Evolutionary conservation across 176 grass and related monocot genomes (phyloP), one percentile per base, ranked within the genome.

Genomic region (Oryza glaberrima): DNA sequence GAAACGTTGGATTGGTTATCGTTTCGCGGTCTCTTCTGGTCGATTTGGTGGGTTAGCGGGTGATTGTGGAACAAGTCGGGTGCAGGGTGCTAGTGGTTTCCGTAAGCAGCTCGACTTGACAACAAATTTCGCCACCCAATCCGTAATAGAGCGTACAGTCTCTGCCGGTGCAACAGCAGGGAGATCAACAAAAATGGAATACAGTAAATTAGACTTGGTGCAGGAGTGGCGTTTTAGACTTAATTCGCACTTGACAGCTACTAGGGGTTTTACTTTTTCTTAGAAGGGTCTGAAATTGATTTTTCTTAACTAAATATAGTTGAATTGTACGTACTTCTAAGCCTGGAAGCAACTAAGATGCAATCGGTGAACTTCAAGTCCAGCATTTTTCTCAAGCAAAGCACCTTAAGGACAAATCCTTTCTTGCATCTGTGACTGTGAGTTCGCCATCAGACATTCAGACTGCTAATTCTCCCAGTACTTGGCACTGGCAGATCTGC

Each of bases 171-270:
- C 75, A 74, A 52, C 88, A 4, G 69, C 75, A 63, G 35, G 73
- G 82, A 16, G 65, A 47, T 52, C 20, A 11, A 41, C 22, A 46
- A 32, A 32, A 32, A 32, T 32, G 3, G 28, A 8, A 71, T 44
- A 44, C 4, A 43, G 3, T 23, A 13, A 17, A 58, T 17, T 15
- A 2, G 38, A 48, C 40, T 17, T 73, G 5, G 49, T 25, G 41
- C 17, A 58, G 4, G 45, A 44, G 63, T 60, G 67, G 72, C 11
- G 58, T 58, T 82, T 78, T 72, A 47, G 56, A 67, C 74, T 78
- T 86, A 46, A 52, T 60, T n/a, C 54, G 74, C 74, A 90, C 83
- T 78, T 90, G 83, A 82, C 67, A 40, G 46, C 48, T 61, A 44
- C 17, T 8, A 1, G 54, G 54, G n/a, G 54, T 2, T 19, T 19